These are phyloP conservation scores for Omphalotus guepiniiformis DNA, from an alignment of 768 basidiomycete genomes.

Conservation along the genomic window DNA sequence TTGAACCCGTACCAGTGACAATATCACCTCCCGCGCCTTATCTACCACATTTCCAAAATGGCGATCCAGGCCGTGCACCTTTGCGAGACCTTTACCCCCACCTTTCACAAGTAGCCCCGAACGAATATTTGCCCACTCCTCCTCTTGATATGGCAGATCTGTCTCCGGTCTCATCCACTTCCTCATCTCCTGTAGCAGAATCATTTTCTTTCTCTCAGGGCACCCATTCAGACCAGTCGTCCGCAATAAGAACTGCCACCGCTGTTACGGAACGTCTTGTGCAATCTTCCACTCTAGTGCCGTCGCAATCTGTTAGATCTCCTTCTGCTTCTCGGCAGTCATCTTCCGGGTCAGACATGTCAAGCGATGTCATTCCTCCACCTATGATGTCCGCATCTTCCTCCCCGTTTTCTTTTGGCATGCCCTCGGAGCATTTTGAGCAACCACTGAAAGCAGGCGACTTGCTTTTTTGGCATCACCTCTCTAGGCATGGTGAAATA, in stretches of 20 bases:
- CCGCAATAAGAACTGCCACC: no score
- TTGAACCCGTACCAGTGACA: conserved; percentile 24
- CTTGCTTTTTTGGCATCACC: conserved; percentile 72
- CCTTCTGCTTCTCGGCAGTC: conserved; percentile 7
- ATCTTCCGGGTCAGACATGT: conserved; percentile 9
- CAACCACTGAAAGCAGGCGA: conserved; percentile 53
- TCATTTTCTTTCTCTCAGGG: conserved; percentile 8
- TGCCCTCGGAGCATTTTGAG: conserved; percentile 38
- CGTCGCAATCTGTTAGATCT: background rate
- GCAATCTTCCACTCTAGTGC: no score
- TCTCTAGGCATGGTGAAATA: conserved; percentile 66
- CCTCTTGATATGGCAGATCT: conserved; percentile 19
- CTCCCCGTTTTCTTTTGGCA: conserved; percentile 17
- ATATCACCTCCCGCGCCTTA: conserved; percentile 14
- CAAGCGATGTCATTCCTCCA: conserved; percentile 14
- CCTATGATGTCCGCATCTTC: conserved; percentile 23
- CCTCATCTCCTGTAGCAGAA: conserved; percentile 20
- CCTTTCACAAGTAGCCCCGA: conserved; percentile 8
- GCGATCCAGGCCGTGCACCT: conserved; percentile 8
- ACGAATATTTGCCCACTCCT: conserved; percentile 20
- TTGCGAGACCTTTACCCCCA: background rate
- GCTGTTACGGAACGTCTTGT: conserved; percentile 16
- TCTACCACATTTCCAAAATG: conserved; percentile 16
- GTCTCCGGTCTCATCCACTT: conserved; percentile 16
- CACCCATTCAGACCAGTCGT: background rate